Percentiles rank a stretch among this genome's conserved stretches.
Evolutionary conservation across 257 asterid species (phyloP).

Genomic region (Salvia rosmarinus): DNA sequence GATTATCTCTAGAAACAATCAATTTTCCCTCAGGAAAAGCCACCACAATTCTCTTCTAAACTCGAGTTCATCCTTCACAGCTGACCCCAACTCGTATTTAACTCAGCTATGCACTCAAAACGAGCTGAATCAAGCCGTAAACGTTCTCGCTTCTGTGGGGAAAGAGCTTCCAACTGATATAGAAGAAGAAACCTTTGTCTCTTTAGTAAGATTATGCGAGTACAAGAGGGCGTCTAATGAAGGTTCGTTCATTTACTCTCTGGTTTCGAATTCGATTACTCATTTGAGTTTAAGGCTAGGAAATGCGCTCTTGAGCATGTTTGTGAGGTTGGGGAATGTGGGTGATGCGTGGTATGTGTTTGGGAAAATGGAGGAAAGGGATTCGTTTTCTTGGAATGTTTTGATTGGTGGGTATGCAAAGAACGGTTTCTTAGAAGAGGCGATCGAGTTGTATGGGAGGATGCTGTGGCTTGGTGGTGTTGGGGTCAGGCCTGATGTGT

Average conservation of each 20-base stretch:
- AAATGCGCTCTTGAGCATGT: slow-evolving; percentile 83
- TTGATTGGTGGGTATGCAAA: slow-evolving; percentile 94
- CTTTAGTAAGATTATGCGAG: slow-evolving; percentile 75
- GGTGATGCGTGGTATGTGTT: slow-evolving; percentile 92
- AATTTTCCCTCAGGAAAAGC: slow-evolving; percentile 47
- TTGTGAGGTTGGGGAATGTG: slow-evolving; percentile 79
- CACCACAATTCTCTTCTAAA: slow-evolving; percentile 45
- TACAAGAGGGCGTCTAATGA: slow-evolving; percentile 71
- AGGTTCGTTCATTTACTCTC: slow-evolving; percentile 62
- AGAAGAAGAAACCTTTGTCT: slow-evolving; percentile 76
- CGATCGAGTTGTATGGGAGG: slow-evolving; percentile 78
- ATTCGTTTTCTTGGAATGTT: slow-evolving; percentile 89
- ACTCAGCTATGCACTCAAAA: slow-evolving; percentile 63
- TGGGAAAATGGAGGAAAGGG: slow-evolving; percentile 89
- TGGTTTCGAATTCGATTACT: slow-evolving; percentile 46
- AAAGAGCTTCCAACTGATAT: slow-evolving; percentile 52
- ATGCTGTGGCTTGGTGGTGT: slow-evolving; percentile 91
- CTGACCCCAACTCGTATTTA: slow-evolving; percentile 71
- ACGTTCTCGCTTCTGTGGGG: slow-evolving; percentile 42
- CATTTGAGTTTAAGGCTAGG: slow-evolving; percentile 76
- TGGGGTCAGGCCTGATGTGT: slow-evolving; percentile 75
- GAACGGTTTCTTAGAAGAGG: slow-evolving; percentile 87
- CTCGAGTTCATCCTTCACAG: slow-evolving; percentile 50
- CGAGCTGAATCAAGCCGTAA: slow-evolving; percentile 66
- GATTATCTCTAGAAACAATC: slow-evolving; percentile 40